Percentiles rank a stretch among this genome's conserved stretches.
Evolutionary conservation across 2,329 filamentous ascomycete genomes (phyloP).

Genomic region (Cercospora sp.): DNA sequence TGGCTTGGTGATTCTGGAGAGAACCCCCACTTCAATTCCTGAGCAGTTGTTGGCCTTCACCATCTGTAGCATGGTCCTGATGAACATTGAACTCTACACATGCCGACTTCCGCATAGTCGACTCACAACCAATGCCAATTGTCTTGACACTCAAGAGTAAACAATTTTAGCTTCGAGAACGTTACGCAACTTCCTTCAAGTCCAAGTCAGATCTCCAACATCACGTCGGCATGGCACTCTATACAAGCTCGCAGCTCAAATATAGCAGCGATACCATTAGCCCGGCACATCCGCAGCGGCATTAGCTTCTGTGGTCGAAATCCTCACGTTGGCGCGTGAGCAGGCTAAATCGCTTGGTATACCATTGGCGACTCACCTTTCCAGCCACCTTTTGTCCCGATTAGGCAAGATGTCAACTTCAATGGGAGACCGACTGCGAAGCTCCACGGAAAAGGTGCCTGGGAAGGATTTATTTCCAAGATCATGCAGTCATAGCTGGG

Average conservation of each 20-base stretch:
- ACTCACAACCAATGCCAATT: background rate
- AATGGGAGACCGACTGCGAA: background rate
- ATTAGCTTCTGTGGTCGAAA: background rate
- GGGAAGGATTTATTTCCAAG: background rate
- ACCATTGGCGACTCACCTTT: constrained; percentile 1
- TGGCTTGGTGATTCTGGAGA: background rate
- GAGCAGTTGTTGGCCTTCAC: background rate
- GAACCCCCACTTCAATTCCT: background rate
- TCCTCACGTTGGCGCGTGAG: background rate
- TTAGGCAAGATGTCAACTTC: constrained; percentile 6
- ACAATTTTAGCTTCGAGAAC: background rate
- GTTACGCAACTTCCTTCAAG: background rate
- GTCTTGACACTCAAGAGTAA: background rate
- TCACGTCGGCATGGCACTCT: constrained; percentile 8
- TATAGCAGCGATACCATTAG: constrained; percentile 2
- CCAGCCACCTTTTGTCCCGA: constrained; percentile 6
- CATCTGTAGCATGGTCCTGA: background rate
- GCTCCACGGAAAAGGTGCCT: background rate
- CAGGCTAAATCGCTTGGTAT: constrained; percentile 7
- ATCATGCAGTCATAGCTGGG: background rate
- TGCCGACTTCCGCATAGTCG: background rate
- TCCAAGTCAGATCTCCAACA: constrained; percentile 5
- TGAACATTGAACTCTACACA: background rate
- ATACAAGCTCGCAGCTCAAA: constrained; percentile 9
- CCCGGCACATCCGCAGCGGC: background rate